phyloP scores from a whole-genome alignment of 2,329 filamentous ascomycete species.

The Colletotrichum scovillei region DNA sequence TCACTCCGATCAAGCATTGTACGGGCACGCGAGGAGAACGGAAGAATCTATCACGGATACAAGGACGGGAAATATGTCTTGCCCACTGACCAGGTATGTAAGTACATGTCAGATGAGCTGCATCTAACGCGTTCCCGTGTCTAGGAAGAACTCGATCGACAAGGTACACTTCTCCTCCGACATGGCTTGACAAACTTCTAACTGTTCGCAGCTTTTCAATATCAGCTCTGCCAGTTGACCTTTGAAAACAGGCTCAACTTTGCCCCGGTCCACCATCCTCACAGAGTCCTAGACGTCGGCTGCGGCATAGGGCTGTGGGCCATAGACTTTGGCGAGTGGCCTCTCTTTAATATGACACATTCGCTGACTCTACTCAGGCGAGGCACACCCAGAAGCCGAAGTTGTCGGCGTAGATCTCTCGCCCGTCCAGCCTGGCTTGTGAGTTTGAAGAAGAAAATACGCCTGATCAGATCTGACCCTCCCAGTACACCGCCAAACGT shows the following conservation, averaged over 20 bases:
- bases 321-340: conserved; percentile 56
- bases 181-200: background rate
- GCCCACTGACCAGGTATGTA: conserved; percentile 49
- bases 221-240: conserved; percentile 52
- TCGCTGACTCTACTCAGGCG: conserved; percentile 42
- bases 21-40: conserved; percentile 47
- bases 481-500: conserved; percentile 53
- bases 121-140: conserved; percentile 25
- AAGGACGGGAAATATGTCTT: conserved; percentile 51
- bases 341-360: background rate
- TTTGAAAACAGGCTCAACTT: conserved; percentile 56
- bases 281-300: conserved; percentile 60
- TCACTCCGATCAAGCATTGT: conserved; percentile 45
- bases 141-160: conserved; percentile 50
- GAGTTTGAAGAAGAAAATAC: background rate
- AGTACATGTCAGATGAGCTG: background rate
- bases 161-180: conserved; percentile 36
- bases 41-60: conserved; percentile 51
- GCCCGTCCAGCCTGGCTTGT: conserved; percentile 54
- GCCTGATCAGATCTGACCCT: conserved; percentile 19
- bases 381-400: conserved; percentile 50
- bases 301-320: conserved; percentile 65
- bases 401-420: conserved; percentile 60
- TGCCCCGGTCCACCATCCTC: conserved; percentile 54
- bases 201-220: conserved; percentile 45